Conservation (phyloP, 1,284 basidiomycete species). For the Hortiboletus rubellus region DNA sequence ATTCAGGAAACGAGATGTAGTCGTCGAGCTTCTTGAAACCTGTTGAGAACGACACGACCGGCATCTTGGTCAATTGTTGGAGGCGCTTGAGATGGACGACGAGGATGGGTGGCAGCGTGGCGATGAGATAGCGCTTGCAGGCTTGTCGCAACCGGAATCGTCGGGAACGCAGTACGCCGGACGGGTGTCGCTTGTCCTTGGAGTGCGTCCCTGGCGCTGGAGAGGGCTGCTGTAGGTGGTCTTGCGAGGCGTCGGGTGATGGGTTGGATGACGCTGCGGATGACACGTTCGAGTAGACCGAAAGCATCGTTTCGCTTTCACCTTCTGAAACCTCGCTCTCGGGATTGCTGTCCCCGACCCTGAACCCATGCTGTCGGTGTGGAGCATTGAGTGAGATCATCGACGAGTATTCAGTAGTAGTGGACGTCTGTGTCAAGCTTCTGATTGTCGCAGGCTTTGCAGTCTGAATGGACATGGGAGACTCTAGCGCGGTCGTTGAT, state of each 20-base stretch:
- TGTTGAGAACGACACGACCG: constrained; percentile 56
- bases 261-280: constrained; percentile 36
- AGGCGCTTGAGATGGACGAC: constrained; percentile 94
- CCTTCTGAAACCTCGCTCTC: too few species aligned
- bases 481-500: constrained; percentile 48
- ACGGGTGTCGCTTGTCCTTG: constrained; percentile 15
- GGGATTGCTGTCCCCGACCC: too few species aligned
- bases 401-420: too few species aligned
- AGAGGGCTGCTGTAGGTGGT: constrained; percentile 22
- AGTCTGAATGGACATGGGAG: constrained; percentile 30
- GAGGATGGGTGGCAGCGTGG: constrained; percentile 82
- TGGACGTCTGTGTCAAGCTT: too few species aligned
- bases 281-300: constrained; percentile 45
- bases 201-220: background rate
- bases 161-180: constrained; percentile 46
- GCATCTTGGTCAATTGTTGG: constrained; percentile 64
- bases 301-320: constrained; percentile 22
- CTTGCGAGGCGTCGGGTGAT: constrained; percentile 35
- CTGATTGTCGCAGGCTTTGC: constrained; percentile 12
- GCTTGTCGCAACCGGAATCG: constrained; percentile 77
- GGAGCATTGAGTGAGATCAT: too few species aligned
- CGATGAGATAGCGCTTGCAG: constrained; percentile 92
- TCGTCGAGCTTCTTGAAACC: constrained; percentile 87
- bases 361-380: too few species aligned
- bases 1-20: constrained; percentile 84